phyloP scores from a whole-genome alignment of 331 rosid genomes.

The Arachis monticola region DNA sequence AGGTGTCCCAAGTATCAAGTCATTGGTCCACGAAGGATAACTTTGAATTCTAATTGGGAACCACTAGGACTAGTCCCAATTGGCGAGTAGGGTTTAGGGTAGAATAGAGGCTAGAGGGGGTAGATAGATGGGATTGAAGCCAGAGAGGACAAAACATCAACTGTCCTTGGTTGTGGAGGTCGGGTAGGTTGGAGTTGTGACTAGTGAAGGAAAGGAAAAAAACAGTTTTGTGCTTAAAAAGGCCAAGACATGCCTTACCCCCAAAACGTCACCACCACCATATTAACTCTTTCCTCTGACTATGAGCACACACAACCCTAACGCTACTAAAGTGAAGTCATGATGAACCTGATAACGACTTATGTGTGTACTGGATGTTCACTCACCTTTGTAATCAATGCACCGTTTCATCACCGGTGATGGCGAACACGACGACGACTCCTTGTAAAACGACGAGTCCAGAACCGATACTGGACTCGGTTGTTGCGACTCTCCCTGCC shows the following conservation, averaged over 20 bases:
- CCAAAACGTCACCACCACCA: conserved; percentile 8
- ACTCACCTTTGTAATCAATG: conserved; percentile 70
- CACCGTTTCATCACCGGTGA: conserved; percentile 86
- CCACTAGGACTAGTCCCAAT: background rate
- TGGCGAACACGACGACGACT: conserved; percentile 58
- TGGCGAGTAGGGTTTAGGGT: background rate
- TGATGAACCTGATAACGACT: conserved; percentile 19
- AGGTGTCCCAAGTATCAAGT: background rate
- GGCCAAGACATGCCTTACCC: conserved; percentile 19
- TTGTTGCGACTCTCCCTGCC: conserved; percentile 68
- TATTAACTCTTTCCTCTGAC: background rate
- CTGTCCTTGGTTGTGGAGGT: background rate
- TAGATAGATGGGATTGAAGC: background rate
- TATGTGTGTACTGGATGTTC: conserved; percentile 7
- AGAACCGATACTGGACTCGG: conserved; percentile 95
- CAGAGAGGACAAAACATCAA: background rate
- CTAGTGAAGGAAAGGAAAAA: conserved; percentile 29
- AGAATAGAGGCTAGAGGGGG: background rate
- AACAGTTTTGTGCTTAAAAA: conserved; percentile 9
- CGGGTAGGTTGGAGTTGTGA: conserved; percentile 6
- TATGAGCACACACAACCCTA: background rate
- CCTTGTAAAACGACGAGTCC: conserved; percentile 86
- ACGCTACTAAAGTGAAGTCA: background rate
- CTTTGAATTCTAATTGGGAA: background rate
- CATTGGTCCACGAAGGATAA: conserved; percentile 8